These are phyloP conservation scores for Xylaria digitata DNA, from an alignment of 2,329 filamentous ascomycete genomes.

Conservation along the genomic window DNA sequence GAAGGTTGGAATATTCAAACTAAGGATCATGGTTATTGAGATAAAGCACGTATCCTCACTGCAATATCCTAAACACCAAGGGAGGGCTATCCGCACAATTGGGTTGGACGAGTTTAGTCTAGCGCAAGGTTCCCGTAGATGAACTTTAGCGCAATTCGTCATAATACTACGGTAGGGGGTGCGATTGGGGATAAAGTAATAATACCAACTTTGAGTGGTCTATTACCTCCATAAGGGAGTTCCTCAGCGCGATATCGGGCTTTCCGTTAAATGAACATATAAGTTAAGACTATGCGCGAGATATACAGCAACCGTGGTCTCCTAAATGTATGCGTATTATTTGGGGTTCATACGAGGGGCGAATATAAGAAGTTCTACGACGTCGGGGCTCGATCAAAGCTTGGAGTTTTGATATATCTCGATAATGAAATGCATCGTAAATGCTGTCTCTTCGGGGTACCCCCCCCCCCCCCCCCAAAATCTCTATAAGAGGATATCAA, in stretches of 20 bases:
- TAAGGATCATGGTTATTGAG: conserved; percentile 46
- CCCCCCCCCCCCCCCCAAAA: no score
- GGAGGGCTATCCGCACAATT: conserved; percentile 30
- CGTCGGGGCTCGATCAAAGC: background rate
- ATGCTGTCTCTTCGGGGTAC: background rate
- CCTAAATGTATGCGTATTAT: background rate
- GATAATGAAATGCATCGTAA: background rate
- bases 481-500: background rate
- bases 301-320: background rate
- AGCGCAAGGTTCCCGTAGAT: background rate
- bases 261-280: background rate
- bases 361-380: background rate
- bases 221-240: background rate
- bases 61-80: conserved; percentile 47
- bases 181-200: background rate
- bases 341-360: no score
- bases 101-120: conserved; percentile 21
- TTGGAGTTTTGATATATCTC: background rate
- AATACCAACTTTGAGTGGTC: background rate
- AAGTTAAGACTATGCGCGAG: no score
- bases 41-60: conserved; percentile 47
- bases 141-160: background rate
- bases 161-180: background rate
- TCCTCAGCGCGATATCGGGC: background rate
- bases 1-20: conserved; percentile 45